Conservation (phyloP, 2,329 filamentous ascomycete species). For the Penicillium freii region DNA sequence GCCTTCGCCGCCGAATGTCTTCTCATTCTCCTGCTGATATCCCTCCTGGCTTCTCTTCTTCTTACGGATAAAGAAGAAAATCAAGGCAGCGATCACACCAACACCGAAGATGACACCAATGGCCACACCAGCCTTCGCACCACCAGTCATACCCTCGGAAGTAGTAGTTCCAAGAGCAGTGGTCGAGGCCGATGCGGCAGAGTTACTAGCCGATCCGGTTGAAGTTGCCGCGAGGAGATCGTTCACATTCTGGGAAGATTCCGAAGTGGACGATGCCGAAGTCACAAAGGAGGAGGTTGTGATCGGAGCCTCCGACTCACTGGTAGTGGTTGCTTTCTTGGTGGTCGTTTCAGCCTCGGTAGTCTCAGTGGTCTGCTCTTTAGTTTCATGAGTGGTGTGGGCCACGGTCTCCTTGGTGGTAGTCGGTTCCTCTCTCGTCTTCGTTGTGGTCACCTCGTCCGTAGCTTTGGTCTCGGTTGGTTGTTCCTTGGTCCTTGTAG, state of each 20-base stretch:
- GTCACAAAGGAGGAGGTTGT: conserved; percentile 19
- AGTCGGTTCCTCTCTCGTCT: conserved; percentile 8
- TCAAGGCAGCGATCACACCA: conserved; percentile 62
- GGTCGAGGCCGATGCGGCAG: conserved; percentile 27
- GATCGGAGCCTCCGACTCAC: background rate
- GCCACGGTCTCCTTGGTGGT: conserved; percentile 15
- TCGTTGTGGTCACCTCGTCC: conserved; percentile 8
- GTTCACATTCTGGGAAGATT: conserved; percentile 15
- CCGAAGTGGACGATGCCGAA: conserved; percentile 22
- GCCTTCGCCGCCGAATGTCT: conserved; percentile 43
- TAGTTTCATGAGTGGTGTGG: conserved; percentile 16
- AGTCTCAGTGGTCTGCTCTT: conserved; percentile 12
- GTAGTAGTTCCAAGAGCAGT: conserved; percentile 20
- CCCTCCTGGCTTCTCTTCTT: conserved; percentile 60
- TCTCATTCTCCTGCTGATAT: conserved; percentile 61
- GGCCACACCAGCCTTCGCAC: conserved; percentile 74
- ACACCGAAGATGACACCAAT: conserved; percentile 75
- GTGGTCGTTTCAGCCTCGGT: conserved; percentile 10
- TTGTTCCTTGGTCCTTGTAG: conserved; percentile 12
- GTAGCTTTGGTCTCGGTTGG: conserved; percentile 18
- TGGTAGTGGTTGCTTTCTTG: conserved; percentile 1
- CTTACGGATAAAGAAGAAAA: conserved; percentile 72
- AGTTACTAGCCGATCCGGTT: conserved; percentile 20
- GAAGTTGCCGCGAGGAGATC: conserved; percentile 16
- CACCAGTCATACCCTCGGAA: conserved; percentile 43